These are phyloP conservation scores for Bassia scoparia DNA, from an alignment of 148 eudicot genomes.

Conservation along the genomic window DNA sequence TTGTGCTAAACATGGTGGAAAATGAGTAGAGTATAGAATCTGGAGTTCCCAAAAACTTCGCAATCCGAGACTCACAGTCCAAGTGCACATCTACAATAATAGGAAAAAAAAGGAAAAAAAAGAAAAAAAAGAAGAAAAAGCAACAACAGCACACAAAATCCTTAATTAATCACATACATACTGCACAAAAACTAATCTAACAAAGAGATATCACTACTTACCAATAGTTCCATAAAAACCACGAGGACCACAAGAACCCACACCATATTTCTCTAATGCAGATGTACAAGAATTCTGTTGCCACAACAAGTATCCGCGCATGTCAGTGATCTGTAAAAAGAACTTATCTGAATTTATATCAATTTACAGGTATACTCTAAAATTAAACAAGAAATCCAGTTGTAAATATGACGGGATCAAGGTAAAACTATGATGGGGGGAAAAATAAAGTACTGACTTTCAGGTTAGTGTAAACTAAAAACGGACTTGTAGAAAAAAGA, in stretches of 20 bases:
- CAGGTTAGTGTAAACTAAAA: too few species aligned
- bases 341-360: too few species aligned
- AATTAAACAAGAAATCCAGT: too few species aligned
- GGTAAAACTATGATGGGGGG: too few species aligned
- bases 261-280: constrained; percentile 90
- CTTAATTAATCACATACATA: neutral
- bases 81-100: constrained; percentile 79
- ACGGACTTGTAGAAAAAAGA: too few species aligned
- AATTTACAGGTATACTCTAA: too few species aligned
- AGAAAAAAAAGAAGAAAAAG: too few species aligned
- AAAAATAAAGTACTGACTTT: too few species aligned
- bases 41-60: constrained; percentile 85
- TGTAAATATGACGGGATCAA: too few species aligned
- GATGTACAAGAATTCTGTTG: constrained; percentile 84
- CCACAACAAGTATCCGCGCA: constrained; percentile 20
- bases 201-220: constrained; percentile 26
- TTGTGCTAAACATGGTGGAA: constrained; percentile 91
- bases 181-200: neutral
- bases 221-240: constrained; percentile 98
- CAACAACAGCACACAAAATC: neutral
- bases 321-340: too few species aligned
- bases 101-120: too few species aligned
- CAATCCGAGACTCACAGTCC: constrained; percentile 92
- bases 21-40: constrained; percentile 93
- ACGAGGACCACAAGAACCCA: constrained; percentile 99